These are phyloP conservation scores for Mycena leptocephala DNA, from an alignment of 768 basidiomycete species.

Conservation along the genomic window DNA sequence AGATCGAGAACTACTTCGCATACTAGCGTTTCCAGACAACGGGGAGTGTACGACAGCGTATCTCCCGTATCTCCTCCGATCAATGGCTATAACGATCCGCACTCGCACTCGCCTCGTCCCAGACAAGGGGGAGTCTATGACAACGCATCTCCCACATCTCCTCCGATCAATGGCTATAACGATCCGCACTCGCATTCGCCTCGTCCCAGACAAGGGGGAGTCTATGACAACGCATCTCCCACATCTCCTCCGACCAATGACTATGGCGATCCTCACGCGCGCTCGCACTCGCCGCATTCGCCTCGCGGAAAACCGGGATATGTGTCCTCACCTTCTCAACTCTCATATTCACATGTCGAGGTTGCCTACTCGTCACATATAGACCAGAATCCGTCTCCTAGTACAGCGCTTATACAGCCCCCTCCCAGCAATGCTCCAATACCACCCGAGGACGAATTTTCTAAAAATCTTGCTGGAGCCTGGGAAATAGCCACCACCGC, in stretches of 20 bases:
- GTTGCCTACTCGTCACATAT: neutral
- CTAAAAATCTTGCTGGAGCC: conserved; percentile 21
- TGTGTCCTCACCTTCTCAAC: conserved; percentile 28
- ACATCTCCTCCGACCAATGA: no score
- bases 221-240: no score
- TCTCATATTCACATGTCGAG: conserved; percentile 20
- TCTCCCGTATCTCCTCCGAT: conserved; percentile 8
- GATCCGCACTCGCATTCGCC: conserved; percentile 16
- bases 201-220: no score
- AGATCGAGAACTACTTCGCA: conserved; percentile 24
- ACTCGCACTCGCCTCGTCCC: neutral
- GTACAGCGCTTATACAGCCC: neutral
- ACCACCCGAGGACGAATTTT: conserved; percentile 28
- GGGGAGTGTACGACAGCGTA: neutral
- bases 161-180: neutral
- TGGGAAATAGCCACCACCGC: conserved; percentile 28
- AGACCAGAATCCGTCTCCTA: neutral
- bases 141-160: conserved; percentile 1
- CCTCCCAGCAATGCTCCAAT: neutral
- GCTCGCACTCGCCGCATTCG: no score
- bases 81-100: conserved; percentile 9
- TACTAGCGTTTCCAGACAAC: neutral
- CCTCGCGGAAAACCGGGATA: conserved; percentile 17
- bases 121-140: conserved; percentile 6
- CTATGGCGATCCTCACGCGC: no score